Base-by-base conservation (phyloP, 805 yeast species). In the Suhomyces sp. region DNA sequence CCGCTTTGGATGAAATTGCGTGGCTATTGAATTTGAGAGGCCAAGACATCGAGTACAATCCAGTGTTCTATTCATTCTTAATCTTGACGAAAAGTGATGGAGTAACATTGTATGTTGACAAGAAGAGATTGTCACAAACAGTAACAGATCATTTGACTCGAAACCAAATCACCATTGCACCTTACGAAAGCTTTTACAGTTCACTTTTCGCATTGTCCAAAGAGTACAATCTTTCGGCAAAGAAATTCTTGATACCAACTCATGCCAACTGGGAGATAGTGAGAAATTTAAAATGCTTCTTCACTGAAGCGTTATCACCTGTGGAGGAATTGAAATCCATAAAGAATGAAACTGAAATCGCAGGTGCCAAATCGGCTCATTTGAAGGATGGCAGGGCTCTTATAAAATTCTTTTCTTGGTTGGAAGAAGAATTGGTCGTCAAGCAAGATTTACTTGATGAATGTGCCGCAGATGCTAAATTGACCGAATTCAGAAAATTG, bases 311-410 rank as follows among this genome's bases (percentile, higher is more conserved):
- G 0, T 65, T 70, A 35, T 71, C 78, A 6, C 76, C 77, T 3
- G 68, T 82, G 33, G 80, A 77, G 54, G 76, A 71, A 43, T 70
- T 81, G 62, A 83, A 83, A 63, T 76, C 81, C 43, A 63, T 80
- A 37, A 83, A 82, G 58, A 82, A 80, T 58, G 64, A 60, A 5
- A 59, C 64, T 17, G 87, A 83, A 63, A 56, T 82, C 20, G 56
- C 71, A 39, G 84, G 85, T 4, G 83, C 83, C 50, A 71, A 71
- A 53, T 56, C 58, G 17, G 82, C 86, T 0, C 85, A 82, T 58
- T 67, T 80, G 52, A 83, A 79, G 60, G 87, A 83, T 62, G 84
- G 85, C 17, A 69, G 79, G 55, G 85, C 87, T 1, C 64, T 82
- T 44, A 71, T 79, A 44, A 66, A 74, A 51, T 81, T 76, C 56